A percentile compares a stretch with the other conserved stretches of the same genome.
phyloP scores from a whole-genome alignment of 2,329 filamentous ascomycete genomes.

The Chalaropsis ovoidea region DNA sequence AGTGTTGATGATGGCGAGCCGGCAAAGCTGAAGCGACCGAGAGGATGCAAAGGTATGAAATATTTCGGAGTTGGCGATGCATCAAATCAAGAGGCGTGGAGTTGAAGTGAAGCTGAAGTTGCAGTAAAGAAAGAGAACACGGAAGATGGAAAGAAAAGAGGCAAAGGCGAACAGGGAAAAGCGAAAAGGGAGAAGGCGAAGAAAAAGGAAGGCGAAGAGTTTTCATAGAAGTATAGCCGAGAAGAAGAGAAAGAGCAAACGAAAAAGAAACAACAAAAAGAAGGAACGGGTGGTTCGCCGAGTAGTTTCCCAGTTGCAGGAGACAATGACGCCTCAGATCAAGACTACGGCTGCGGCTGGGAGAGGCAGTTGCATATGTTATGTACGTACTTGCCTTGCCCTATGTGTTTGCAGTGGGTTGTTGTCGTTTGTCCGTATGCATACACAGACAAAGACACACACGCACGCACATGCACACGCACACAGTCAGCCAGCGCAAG shows the following conservation, averaged over 20 bases:
- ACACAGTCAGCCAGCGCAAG: not conserved
- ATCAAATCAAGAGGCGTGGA: not conserved
- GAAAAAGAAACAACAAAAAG: not conserved
- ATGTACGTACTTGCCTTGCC: too few relatives aligned
- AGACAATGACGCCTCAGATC: slow-evolving; percentile 1
- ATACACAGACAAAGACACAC: not conserved
- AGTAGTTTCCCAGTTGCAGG: slow-evolving; percentile 1
- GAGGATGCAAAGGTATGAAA: slow-evolving; percentile 3
- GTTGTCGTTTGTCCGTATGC: not conserved
- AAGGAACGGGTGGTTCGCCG: not conserved
- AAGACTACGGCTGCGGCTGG: not conserved
- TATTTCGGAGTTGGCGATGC: slow-evolving; percentile 9
- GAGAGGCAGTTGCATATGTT: not conserved
- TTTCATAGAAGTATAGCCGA: not conserved
- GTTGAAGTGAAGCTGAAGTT: not conserved
- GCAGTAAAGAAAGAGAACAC: not conserved
- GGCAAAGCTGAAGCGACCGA: slow-evolving; percentile 1
- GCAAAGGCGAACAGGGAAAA: not conserved
- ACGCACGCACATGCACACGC: too few relatives aligned
- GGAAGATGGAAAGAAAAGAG: not conserved
- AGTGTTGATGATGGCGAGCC: not conserved
- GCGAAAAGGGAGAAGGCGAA: not conserved
- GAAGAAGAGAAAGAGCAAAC: not conserved
- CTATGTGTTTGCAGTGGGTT: not conserved
- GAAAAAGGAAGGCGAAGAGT: slow-evolving; percentile 1